Percentiles rank a stretch among this genome's conserved stretches.
Conservation (phyloP, 306 rosid species). For the Nissolia schottii region DNA sequence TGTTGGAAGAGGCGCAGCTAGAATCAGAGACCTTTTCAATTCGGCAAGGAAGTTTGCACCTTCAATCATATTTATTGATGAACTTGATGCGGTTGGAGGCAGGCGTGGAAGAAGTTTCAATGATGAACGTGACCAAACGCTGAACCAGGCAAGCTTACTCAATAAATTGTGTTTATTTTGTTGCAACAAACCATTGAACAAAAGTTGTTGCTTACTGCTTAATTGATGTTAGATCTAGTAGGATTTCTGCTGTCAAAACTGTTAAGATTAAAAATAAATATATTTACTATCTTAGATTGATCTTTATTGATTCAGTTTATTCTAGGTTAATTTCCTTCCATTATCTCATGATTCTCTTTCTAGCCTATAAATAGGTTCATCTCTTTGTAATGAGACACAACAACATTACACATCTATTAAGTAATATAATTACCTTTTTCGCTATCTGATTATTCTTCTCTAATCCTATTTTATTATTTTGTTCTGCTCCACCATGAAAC, state of each 20-base stretch:
- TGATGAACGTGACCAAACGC: conserved; percentile 93
- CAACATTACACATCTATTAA: too few relatives aligned
- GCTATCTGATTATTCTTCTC: too few relatives aligned
- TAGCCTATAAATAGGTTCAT: too few relatives aligned
- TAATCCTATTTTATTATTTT: too few relatives aligned
- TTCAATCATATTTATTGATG: conserved; percentile 89
- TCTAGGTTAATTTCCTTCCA: too few relatives aligned
- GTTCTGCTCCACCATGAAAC: too few relatives aligned
- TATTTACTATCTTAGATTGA: too few relatives aligned
- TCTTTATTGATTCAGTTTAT: too few relatives aligned
- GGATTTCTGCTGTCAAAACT: not conserved
- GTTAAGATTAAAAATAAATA: too few relatives aligned
- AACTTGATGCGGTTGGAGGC: conserved; percentile 96
- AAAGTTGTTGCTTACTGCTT: not conserved
- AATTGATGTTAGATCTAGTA: not conserved
- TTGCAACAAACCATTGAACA: not conserved
- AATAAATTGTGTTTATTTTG: not conserved
- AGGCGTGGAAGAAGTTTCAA: conserved; percentile 95
- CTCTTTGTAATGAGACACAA: too few relatives aligned
- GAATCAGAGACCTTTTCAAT: conserved; percentile 83
- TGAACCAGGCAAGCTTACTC: conserved; percentile 67
- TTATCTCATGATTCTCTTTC: too few relatives aligned
- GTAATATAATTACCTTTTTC: too few relatives aligned
- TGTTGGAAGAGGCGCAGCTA: conserved; percentile 98
- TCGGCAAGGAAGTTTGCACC: conserved; percentile 82